Conservation (phyloP, 2,329 filamentous ascomycete species). For the Coleophoma eucalyptorum region DNA sequence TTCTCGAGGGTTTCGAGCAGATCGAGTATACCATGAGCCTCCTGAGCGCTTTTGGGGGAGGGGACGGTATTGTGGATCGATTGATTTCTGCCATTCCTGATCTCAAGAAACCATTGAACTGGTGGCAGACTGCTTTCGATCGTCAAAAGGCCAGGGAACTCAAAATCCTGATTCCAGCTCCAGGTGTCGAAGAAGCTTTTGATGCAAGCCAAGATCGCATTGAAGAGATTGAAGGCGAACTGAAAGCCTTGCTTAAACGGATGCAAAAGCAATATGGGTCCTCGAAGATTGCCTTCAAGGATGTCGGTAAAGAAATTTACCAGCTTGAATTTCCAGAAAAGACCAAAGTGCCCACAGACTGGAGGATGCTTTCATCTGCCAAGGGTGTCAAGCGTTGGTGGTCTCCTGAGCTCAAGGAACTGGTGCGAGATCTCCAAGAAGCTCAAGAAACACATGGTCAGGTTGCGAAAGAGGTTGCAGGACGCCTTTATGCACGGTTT, state of each 20-base stretch:
- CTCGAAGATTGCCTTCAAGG: constrained; percentile 62
- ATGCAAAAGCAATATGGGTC: constrained; percentile 69
- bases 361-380: constrained; percentile 96
- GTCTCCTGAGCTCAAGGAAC: constrained; percentile 73
- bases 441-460: constrained; percentile 92
- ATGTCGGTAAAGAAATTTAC: constrained; percentile 96
- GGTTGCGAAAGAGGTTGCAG: constrained; percentile 80
- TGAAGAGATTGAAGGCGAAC: constrained; percentile 67
- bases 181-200: constrained; percentile 87
- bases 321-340: constrained; percentile 87
- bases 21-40: constrained; percentile 92
- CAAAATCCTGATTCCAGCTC: constrained; percentile 79
- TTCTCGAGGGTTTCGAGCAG: constrained; percentile 94
- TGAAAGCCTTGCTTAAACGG: constrained; percentile 67
- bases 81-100: constrained; percentile 85
- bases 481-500: constrained; percentile 81
- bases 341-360: constrained; percentile 78
- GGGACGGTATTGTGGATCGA: constrained; percentile 78
- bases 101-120: constrained; percentile 67
- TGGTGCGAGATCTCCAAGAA: constrained; percentile 88
- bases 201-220: constrained; percentile 78
- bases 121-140: constrained; percentile 93
- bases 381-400: constrained; percentile 91
- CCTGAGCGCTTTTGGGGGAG: constrained; percentile 68
- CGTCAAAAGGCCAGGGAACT: constrained; percentile 72